Percentiles rank a stretch among this genome's conserved stretches.
phyloP scores from a whole-genome alignment of 768 basidiomycete genomes.

The Boletus subcaerulescens region DNA sequence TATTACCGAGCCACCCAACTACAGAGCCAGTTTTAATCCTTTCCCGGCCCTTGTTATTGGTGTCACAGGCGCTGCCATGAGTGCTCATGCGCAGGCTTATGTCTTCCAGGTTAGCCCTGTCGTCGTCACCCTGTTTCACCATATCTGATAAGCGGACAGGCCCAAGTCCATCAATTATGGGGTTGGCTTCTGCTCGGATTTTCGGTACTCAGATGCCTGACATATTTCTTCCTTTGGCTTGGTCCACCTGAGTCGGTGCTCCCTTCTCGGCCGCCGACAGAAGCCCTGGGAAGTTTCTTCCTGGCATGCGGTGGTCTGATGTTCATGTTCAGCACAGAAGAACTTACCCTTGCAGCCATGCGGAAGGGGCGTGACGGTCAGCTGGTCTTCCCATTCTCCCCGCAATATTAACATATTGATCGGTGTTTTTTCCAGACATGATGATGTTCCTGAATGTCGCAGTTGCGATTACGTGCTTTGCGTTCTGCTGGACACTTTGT shows the following conservation, averaged over 20 bases:
- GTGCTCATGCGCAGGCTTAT: constrained; percentile 86
- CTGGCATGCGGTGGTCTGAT: constrained; percentile 83
- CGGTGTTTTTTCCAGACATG: constrained; percentile 47
- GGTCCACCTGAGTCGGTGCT: constrained; percentile 78
- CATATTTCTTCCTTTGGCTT: constrained; percentile 94
- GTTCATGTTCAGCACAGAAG: constrained; percentile 90
- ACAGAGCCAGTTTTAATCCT: constrained; percentile 80
- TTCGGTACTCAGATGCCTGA: constrained; percentile 76
- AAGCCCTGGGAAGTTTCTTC: constrained; percentile 85
- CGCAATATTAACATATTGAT: constrained; percentile 4
- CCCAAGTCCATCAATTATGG: constrained; percentile 90
- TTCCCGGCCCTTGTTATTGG: constrained; percentile 92
- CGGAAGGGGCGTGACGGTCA: constrained; percentile 79
- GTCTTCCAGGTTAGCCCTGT: constrained; percentile 65
- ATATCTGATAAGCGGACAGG: constrained; percentile 39
- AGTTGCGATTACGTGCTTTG: constrained; percentile 81
- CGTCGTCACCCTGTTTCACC: not conserved
- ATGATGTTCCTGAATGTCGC: constrained; percentile 89
- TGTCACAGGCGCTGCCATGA: constrained; percentile 92
- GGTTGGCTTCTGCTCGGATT: constrained; percentile 81
- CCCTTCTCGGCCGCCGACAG: constrained; percentile 91
- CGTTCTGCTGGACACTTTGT: constrained; percentile 79
- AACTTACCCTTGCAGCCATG: constrained; percentile 89
- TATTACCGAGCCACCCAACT: constrained; percentile 67
- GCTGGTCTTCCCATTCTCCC: constrained; percentile 12